A percentile compares a stretch with the other conserved stretches of the same genome.
Evolutionary conservation across 306 rosid genomes (phyloP).

Genomic region (Quercus alba): DNA sequence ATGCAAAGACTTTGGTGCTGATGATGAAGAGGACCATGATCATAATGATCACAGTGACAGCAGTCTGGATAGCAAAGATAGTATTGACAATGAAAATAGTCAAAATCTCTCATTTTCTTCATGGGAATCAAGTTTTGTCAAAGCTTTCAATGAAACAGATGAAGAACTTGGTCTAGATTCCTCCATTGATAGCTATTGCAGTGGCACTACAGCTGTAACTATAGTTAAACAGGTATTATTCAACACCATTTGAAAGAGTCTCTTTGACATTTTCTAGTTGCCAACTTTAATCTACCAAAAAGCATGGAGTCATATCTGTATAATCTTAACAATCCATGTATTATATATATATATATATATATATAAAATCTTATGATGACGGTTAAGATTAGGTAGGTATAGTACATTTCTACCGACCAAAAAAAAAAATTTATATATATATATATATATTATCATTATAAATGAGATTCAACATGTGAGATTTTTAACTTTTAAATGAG

Average conservation of each 20-base stretch:
- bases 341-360: too few relatives aligned
- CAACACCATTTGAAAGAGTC: neutral
- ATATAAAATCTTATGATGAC: too few relatives aligned
- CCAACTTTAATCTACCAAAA: neutral
- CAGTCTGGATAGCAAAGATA: neutral
- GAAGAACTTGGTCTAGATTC: constrained; percentile 51
- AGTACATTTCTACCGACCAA: too few relatives aligned
- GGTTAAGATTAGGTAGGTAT: too few relatives aligned
- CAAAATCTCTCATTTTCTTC: constrained; percentile 42
- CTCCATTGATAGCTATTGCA: constrained; percentile 68
- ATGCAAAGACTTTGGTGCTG: constrained; percentile 18
- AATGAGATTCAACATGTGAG: too few relatives aligned
- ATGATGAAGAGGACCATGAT: constrained; percentile 11
- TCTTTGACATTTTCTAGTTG: neutral
- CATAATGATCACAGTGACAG: neutral
- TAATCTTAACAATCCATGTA: too few relatives aligned
- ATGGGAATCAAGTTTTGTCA: constrained; percentile 68
- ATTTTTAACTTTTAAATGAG: too few relatives aligned
- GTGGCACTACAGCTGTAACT: constrained; percentile 86
- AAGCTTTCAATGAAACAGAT: constrained; percentile 68
- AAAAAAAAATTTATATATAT: too few relatives aligned
- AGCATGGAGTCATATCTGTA: too few relatives aligned
- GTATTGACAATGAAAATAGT: neutral
- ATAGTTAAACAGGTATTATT: constrained; percentile 70
- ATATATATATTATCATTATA: too few relatives aligned